Base-by-base conservation (phyloP, 148 eudicot species). In the Pouteria glomerata region DNA sequence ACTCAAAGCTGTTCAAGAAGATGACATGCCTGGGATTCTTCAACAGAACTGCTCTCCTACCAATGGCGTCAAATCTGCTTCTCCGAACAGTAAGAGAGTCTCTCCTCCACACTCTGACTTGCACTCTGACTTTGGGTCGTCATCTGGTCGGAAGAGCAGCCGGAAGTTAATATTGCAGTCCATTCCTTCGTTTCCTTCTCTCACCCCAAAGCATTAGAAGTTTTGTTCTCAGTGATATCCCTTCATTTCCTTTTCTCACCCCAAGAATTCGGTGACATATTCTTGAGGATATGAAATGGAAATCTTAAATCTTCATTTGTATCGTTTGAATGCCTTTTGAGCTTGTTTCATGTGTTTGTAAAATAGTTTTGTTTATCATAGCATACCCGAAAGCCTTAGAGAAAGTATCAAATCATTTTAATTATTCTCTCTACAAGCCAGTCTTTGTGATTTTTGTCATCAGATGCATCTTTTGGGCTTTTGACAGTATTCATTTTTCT, bases 141-240 rank as follows among this genome's bases (percentile, higher is more conserved):
- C 89, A 2, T 82, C 86, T 19, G 81, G 81, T 48, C 82, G 75
- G 44, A 83, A 86, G 68, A 90, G 88, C 80, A 86, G 87, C 84
- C 82, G 96, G 69, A 92, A 90, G 82, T 70, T 92, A 77, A 88
- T 89, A 70, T 83, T 92, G 66, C 88, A 86, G 69, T 92, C 97
- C 2, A 90, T 92, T 67, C 96, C 97, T 26, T 80, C 96, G 1
- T 92, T 89, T 64, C 97, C 97, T 23, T 92, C 96, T 2, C 93
- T 92, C 69, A 85, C 89, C 56, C 84, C 89, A 33, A 79, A 88
- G 65, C 85, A 78, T 51, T 92, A 79, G 84, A 53, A n/a, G 51
- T 21, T 45, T 7, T 24, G 30, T 29, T 11, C 11, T 7, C 18
- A 0, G 27, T 2, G 24, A 24, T n/a, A n/a, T n/a, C n/a, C n/a